These are phyloP conservation scores for Peronospora tabacina DNA, from an alignment of 352 stramenopile genomes.

Conservation along the genomic window DNA sequence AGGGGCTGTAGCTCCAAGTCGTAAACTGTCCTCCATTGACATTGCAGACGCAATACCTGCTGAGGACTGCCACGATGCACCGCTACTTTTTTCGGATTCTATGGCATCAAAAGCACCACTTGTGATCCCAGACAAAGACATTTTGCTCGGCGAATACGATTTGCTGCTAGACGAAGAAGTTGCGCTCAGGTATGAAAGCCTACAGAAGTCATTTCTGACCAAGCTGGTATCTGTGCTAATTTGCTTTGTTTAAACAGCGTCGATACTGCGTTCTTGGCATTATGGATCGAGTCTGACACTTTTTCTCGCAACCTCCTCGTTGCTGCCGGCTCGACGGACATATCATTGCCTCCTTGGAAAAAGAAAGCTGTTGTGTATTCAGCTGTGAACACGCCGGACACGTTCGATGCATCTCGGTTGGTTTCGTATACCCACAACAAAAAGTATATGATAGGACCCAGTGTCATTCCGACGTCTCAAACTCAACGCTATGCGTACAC, in stretches of 20 bases:
- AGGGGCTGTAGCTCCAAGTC: slow-evolving; percentile 23
- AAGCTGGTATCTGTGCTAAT: not conserved
- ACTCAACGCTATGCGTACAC: slow-evolving; percentile 60
- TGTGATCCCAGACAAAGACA: slow-evolving; percentile 38
- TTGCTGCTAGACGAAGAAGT: slow-evolving; percentile 63
- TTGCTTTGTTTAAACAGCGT: slow-evolving; percentile 32
- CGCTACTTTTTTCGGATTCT: slow-evolving; percentile 4
- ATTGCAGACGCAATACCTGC: not conserved
- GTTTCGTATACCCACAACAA: slow-evolving; percentile 80
- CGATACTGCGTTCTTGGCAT: slow-evolving; percentile 43
- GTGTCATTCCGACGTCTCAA: slow-evolving; percentile 65
- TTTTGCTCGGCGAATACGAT: slow-evolving; percentile 60
- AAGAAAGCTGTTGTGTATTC: slow-evolving; percentile 40
- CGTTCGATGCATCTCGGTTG: slow-evolving; percentile 46
- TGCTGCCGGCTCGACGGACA: slow-evolving; percentile 45
- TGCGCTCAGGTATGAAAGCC: slow-evolving; percentile 47
- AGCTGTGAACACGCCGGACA: slow-evolving; percentile 46
- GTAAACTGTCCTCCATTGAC: slow-evolving; percentile 6
- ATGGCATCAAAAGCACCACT: slow-evolving; percentile 8
- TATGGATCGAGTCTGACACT: slow-evolving; percentile 55
- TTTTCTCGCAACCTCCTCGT: slow-evolving; percentile 48
- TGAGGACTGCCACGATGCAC: slow-evolving; percentile 8
- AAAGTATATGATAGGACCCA: slow-evolving; percentile 83
- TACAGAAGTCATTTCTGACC: not conserved
- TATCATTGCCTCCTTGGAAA: slow-evolving; percentile 48